Percentiles rank a stretch among this genome's conserved stretches.
Conservation (phyloP, 2,329 filamentous ascomycete genomes). For the Xylariaceae sp. region DNA sequence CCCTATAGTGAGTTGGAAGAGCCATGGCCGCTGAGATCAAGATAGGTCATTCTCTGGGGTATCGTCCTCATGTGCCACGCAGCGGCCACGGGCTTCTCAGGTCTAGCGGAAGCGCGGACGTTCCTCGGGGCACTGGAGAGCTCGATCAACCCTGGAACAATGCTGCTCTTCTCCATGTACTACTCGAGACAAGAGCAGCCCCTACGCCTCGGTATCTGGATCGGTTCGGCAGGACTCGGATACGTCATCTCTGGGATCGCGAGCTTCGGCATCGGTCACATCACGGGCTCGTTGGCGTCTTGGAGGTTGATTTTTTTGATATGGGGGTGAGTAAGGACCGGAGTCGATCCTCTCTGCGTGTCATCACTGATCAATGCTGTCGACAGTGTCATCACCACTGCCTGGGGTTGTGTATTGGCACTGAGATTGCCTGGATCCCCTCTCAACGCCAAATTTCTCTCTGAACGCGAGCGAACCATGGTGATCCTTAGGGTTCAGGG, state of each 20-base stretch:
- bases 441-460: too few relatives aligned
- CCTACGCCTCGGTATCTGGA: too few relatives aligned
- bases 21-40: too few relatives aligned
- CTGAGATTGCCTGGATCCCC: too few relatives aligned
- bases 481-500: conserved; percentile 39
- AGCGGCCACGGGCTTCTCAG: too few relatives aligned
- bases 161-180: conserved; percentile 48
- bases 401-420: too few relatives aligned
- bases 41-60: conserved; percentile 38
- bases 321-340: too few relatives aligned
- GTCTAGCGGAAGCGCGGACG: too few relatives aligned
- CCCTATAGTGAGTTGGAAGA: conserved; percentile 46
- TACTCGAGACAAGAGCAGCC: too few relatives aligned
- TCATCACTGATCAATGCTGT: conserved; percentile 33
- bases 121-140: too few relatives aligned
- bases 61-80: too few relatives aligned
- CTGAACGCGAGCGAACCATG: conserved; percentile 46
- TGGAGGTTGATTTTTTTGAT: conserved; percentile 40
- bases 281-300: conserved; percentile 42
- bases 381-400: too few relatives aligned
- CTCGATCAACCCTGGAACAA: conserved; percentile 52
- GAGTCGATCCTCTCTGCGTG: conserved; percentile 31
- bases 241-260: conserved; percentile 4
- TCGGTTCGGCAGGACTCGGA: conserved; percentile 49
- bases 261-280: conserved; percentile 54